These are phyloP conservation scores for Trichothecium sympodiale DNA, from an alignment of 2,329 filamentous ascomycete species.

Conservation along the genomic window DNA sequence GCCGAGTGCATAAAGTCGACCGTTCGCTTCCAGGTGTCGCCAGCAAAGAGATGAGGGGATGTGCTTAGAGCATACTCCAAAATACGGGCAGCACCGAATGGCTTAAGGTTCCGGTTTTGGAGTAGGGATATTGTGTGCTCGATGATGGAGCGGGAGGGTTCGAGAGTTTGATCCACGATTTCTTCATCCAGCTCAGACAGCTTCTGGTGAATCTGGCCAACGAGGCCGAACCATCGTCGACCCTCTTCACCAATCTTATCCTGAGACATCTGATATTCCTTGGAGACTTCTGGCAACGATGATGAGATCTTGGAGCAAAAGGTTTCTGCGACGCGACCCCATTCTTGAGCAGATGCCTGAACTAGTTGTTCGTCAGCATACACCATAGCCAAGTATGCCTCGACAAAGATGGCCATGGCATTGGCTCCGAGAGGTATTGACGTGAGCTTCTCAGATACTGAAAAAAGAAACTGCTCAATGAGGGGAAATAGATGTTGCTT, in stretches of 20 bases:
- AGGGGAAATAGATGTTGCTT: conserved; percentile 42
- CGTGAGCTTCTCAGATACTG: conserved; percentile 25
- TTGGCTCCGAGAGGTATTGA: conserved; percentile 20
- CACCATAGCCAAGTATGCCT: conserved; percentile 34
- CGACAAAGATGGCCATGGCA: conserved; percentile 28
- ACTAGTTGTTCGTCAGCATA: conserved; percentile 29
- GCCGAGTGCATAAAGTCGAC: conserved; percentile 35
- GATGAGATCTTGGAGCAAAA: conserved; percentile 59
- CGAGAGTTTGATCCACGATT: conserved; percentile 16
- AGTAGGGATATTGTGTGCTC: conserved; percentile 29
- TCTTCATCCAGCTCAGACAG: conserved; percentile 9
- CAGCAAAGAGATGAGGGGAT: conserved; percentile 29
- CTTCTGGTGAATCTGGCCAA: conserved; percentile 30
- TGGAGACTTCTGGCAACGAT: conserved; percentile 73
- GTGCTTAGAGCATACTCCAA: conserved; percentile 27
- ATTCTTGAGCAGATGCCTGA: conserved; percentile 43
- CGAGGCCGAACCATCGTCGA: conserved; percentile 54
- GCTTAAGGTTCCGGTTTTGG: conserved; percentile 41
- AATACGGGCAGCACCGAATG: conserved; percentile 40
- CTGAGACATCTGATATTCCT: conserved; percentile 65
- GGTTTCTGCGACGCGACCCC: conserved; percentile 48
- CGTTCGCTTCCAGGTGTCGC: conserved; percentile 21
- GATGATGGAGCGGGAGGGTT: conserved; percentile 18
- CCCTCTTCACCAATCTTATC: conserved; percentile 54
- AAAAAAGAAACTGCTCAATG: conserved; percentile 41